Percentiles rank a stretch among this genome's conserved stretches.
Evolutionary conservation across 2,329 filamentous ascomycete genomes (phyloP).

Genomic region (Pleoardoris graminearum): DNA sequence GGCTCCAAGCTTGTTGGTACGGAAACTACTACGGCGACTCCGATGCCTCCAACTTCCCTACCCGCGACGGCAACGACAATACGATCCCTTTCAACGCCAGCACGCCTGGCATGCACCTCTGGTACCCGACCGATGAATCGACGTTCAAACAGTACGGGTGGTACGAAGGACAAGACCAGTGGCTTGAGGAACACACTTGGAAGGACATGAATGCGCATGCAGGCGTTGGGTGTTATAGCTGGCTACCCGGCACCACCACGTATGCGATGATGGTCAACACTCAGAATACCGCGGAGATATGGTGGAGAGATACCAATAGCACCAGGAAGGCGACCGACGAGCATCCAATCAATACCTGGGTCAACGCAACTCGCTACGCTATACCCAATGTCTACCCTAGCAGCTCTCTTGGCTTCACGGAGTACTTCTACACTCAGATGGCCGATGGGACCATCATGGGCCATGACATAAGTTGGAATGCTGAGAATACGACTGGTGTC

Average conservation of each 20-base stretch:
- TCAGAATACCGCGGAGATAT: constrained; percentile 46
- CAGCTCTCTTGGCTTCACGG: constrained; percentile 49
- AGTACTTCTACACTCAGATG: constrained; percentile 49
- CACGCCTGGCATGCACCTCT: constrained; percentile 49
- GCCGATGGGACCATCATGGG: constrained; percentile 43
- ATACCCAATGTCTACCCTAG: constrained; percentile 46
- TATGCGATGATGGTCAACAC: constrained; percentile 51
- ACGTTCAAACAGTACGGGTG: constrained; percentile 49
- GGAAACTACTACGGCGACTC: constrained; percentile 62
- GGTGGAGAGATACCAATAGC: constrained; percentile 51
- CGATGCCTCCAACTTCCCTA: constrained; percentile 46
- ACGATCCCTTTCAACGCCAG: constrained; percentile 33
- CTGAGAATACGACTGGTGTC: constrained; percentile 45
- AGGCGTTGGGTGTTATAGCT: constrained; percentile 50
- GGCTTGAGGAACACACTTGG: constrained; percentile 46
- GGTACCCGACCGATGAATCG: constrained; percentile 46
- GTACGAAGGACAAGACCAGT: constrained; percentile 44
- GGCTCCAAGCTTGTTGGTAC: constrained; percentile 77
- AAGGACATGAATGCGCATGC: constrained; percentile 48
- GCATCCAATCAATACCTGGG: constrained; percentile 49
- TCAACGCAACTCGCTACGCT: constrained; percentile 27
- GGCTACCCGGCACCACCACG: constrained; percentile 45
- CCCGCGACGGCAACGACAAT: constrained; percentile 30
- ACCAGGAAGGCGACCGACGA: constrained; percentile 27
- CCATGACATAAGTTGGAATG: constrained; percentile 45